Evolutionary conservation across 176 grass and related monocot species (phyloP).

Genomic region (Lolium rigidum): DNA sequence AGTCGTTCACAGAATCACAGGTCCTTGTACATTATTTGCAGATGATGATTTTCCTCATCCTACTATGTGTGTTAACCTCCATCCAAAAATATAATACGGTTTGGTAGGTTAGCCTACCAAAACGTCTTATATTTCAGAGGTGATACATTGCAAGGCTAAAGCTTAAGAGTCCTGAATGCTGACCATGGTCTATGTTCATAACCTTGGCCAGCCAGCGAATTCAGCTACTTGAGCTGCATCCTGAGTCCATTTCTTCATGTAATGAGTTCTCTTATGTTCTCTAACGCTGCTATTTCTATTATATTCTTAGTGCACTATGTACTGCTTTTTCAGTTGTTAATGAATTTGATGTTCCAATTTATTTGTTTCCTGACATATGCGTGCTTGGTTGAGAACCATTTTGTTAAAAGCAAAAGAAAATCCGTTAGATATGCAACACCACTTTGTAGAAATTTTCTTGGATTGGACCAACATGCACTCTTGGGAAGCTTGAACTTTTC

Average conservation of each 20-base stretch:
- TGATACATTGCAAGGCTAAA: background rate
- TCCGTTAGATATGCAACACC: background rate
- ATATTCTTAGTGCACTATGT: background rate
- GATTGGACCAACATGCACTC: slow-evolving; percentile 4
- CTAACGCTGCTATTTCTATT: background rate
- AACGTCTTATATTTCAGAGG: too few species aligned
- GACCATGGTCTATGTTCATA: background rate
- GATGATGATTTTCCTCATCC: background rate
- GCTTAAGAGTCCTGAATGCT: background rate
- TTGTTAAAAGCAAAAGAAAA: slow-evolving; percentile 4
- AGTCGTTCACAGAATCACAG: background rate
- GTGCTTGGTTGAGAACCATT: background rate
- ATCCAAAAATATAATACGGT: too few species aligned
- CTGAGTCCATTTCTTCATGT: background rate
- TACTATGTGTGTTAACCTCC: background rate
- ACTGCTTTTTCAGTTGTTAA: background rate
- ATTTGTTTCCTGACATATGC: slow-evolving; percentile 14
- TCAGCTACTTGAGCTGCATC: background rate
- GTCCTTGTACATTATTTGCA: slow-evolving; percentile 6
- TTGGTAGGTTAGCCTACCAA: too few species aligned
- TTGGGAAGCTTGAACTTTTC: slow-evolving; percentile 15
- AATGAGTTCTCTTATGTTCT: background rate
- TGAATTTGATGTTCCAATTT: background rate
- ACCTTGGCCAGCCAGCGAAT: slow-evolving; percentile 4
- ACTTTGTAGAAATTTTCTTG: background rate